Evolutionary conservation across 2,329 filamentous ascomycete species (phyloP).

Genomic region (Exophiala oligosperma): DNA sequence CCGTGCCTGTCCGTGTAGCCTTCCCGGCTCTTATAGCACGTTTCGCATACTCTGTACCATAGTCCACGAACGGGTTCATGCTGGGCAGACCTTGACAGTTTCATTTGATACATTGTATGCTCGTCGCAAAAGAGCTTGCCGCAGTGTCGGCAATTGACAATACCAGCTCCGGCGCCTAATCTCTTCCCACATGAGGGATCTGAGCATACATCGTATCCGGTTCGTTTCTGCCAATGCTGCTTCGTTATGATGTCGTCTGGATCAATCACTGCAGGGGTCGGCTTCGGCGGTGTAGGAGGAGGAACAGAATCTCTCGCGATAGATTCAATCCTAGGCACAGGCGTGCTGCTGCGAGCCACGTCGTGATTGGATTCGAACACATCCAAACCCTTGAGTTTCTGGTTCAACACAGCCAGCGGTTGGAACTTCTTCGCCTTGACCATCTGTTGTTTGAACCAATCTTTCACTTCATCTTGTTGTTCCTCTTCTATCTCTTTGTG

Average conservation of each 20-base stretch:
- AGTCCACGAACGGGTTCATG: conserved; percentile 87
- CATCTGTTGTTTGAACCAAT: conserved; percentile 95
- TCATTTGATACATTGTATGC: conserved; percentile 99
- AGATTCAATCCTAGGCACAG: conserved; percentile 29
- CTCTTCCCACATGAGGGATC: conserved; percentile 83
- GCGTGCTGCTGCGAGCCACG: conserved; percentile 41
- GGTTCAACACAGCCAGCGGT: conserved; percentile 84
- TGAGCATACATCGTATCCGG: conserved; percentile 75
- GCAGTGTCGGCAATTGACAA: conserved; percentile 90
- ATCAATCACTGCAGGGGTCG: conserved; percentile 54
- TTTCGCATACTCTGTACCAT: conserved; percentile 96
- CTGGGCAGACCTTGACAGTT: conserved; percentile 81
- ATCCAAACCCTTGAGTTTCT: conserved; percentile 88
- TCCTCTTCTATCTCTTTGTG: conserved; percentile 87
- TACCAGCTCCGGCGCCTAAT: conserved; percentile 75
- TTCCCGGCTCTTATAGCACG: conserved; percentile 95
- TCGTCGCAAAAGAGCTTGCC: conserved; percentile 93
- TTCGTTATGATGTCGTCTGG: conserved; percentile 88
- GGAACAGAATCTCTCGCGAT: conserved; percentile 28
- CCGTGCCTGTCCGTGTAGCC: conserved; percentile 91
- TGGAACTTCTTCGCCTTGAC: conserved; percentile 91
- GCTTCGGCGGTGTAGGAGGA: conserved; percentile 32
- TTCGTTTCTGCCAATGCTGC: conserved; percentile 82
- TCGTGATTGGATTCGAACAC: conserved; percentile 92
- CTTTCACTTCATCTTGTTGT: conserved; percentile 91